These are phyloP conservation scores for Talaromyces borbonicus DNA, from an alignment of 495 filamentous ascomycete genomes.

Conservation along the genomic window DNA sequence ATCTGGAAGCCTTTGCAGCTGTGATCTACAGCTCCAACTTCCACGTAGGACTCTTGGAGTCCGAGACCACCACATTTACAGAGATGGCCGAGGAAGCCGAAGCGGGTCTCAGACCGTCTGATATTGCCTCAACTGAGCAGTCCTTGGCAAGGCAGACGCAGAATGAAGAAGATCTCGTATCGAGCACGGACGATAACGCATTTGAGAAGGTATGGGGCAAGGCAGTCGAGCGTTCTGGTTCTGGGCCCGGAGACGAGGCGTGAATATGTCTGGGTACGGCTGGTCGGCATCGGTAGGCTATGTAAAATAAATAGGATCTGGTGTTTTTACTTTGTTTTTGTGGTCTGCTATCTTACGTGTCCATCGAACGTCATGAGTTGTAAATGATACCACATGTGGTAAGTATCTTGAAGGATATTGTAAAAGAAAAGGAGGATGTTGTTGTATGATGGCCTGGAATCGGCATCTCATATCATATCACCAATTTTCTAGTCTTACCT, in stretches of 20 bases:
- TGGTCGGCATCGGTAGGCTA: neutral
- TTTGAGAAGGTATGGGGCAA: slow-evolving; percentile 39
- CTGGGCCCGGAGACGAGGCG: neutral
- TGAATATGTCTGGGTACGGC: slow-evolving; percentile 3
- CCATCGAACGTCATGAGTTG: too few species aligned
- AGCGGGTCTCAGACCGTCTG: slow-evolving; percentile 13
- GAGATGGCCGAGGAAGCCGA: slow-evolving; percentile 10
- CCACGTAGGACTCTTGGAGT: slow-evolving; percentile 50
- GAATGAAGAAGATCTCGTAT: slow-evolving; percentile 9
- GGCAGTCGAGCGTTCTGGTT: slow-evolving; percentile 19
- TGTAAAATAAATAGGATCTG: neutral
- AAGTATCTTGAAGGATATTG: too few species aligned
- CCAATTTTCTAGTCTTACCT: too few species aligned
- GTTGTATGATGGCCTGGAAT: too few species aligned
- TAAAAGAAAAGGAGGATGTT: too few species aligned
- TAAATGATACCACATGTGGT: too few species aligned
- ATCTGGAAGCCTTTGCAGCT: slow-evolving; percentile 89
- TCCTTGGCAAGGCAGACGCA: slow-evolving; percentile 12
- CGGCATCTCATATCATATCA: too few species aligned
- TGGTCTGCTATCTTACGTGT: too few species aligned
- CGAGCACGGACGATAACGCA: slow-evolving; percentile 7
- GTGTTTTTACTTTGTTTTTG: neutral
- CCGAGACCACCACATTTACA: slow-evolving; percentile 10
- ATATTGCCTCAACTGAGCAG: slow-evolving; percentile 18
- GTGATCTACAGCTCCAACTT: slow-evolving; percentile 92